Evolutionary conservation across 2,329 filamentous ascomycete genomes (phyloP), one percentile per base, ranked within the genome.

Genomic region (Golovinomyces cichoracearum): DNA sequence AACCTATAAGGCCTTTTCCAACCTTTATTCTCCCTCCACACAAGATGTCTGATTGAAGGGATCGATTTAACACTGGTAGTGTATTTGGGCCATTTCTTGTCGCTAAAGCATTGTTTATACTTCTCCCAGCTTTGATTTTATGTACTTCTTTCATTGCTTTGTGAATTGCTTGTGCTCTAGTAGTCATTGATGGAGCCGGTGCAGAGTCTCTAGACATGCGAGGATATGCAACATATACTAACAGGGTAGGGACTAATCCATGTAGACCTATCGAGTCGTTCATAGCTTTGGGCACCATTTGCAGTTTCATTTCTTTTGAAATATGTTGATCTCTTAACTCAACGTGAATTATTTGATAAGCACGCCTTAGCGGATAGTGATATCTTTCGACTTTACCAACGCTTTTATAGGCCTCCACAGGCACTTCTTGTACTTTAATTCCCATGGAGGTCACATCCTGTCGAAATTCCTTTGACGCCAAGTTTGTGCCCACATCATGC

Each of bases 121-220:
- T 17, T 3, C 35, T 17, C 27, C 40, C 21, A 6, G 44, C 42
- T n/a, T 29, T 35, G 9, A 48, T 23, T 3, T 49, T 50, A 9
- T 42, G 2, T 17, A 51, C 29, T 41, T 51, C 48, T 13, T 46
- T 40, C 35, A 49, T 51, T 3, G 48, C 51, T 21, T 50, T 53
- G 23, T 47, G 45, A 13, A 51, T 12, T 21, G 51, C 45, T 17
- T 17, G 21, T 33, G 50, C 33, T 17, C 45, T 5, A 26, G 41
- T 27, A 4, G 5, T 29, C 10, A 45, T 25, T 1, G 46, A 40
- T 19, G 29, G 21, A n/a, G n/a, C 22, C 19, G 31, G 40, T 40
- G 40, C 13, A 22, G 35, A 33, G 23, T 23, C 15, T 42, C 4
- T 31, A n/a, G 10, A 31, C 47, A 31, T 48, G 5, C 35, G 22